Evolutionary conservation across 1,139 yeast genomes (phyloP), one percentile per base, ranked within the genome.

Genomic region (Oligophagozyma castellii): DNA sequence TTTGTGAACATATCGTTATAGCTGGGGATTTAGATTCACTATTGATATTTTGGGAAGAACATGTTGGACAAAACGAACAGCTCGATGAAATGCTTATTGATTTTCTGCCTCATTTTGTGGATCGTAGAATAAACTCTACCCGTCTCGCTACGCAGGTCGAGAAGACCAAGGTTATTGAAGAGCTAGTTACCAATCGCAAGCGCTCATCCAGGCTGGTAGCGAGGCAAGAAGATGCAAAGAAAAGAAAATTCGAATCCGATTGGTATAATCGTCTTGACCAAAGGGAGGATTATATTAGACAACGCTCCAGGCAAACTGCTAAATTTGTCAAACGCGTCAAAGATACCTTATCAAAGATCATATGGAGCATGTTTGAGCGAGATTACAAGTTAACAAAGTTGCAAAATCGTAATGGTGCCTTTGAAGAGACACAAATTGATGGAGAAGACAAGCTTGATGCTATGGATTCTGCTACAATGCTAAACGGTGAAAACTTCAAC

Each of bases 141-240:
- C 43, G 47, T 23, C 25, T 47, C 20, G 24, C 43, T 12, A 33
- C 29, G n/a, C 45, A 42, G 25, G 33, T 44, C 20, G 46, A 41
- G 22, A 52, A 45, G 30, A 44, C 42, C 12, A 38, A 40, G 20
- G 40, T 47, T 5, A 42, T 51, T 40, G 47, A 43, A 8, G 46
- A 38, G 22, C 33, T 53, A 21, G 27, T 53, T 28, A 42, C 39
- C 4, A 41, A 49, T 30, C 40, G 56, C 22, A 51, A 53, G 26
- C 36, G 55, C 23, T 53, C 57, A 1, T 44, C 56, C 2, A 42
- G 56, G 32, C 31, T 53, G 11, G 48, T 49, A 2, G 55, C 54
- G 1, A 42, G 45, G 13, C 53, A 52, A 22, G 53, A 49, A 24
- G 54, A 49, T 19, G 38, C 42, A 5, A 45, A 43, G 28, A 45